These are phyloP conservation scores for Verticillium isaacii DNA, from an alignment of 2,329 filamentous ascomycete species.

Conservation along the genomic window DNA sequence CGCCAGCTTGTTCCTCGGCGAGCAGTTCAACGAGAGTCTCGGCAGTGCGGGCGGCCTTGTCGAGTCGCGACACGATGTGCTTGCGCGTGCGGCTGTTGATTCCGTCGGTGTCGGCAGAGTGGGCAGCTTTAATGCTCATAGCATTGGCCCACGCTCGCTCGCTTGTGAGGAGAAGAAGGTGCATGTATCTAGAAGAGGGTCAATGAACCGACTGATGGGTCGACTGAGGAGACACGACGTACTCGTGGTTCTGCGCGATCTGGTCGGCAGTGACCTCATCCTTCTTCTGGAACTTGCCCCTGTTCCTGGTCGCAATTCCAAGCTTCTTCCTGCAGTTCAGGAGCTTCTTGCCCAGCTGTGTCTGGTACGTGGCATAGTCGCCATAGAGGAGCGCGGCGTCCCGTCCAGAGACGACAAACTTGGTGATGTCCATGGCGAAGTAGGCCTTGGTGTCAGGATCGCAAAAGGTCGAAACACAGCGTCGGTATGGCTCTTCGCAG, in stretches of 20 bases:
- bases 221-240: slow-evolving; percentile 17
- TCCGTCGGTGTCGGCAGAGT: slow-evolving; percentile 73
- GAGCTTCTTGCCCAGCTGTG: slow-evolving; percentile 73
- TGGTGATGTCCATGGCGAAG: slow-evolving; percentile 78
- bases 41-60: slow-evolving; percentile 72
- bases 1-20: slow-evolving; percentile 56
- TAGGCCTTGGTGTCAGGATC: neutral
- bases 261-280: slow-evolving; percentile 67
- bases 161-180: slow-evolving; percentile 76
- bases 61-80: slow-evolving; percentile 83
- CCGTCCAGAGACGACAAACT: slow-evolving; percentile 71
- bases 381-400: slow-evolving; percentile 82
- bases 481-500: neutral
- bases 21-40: slow-evolving; percentile 63
- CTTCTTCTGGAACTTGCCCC: slow-evolving; percentile 77
- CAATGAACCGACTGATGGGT: neutral
- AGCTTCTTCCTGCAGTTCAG: slow-evolving; percentile 82
- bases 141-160: slow-evolving; percentile 94
- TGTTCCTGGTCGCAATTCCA: slow-evolving; percentile 75
- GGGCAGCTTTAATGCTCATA: slow-evolving; percentile 85
- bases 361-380: slow-evolving; percentile 82
- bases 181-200: slow-evolving; percentile 55
- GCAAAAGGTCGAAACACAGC: neutral
- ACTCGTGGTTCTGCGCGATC: slow-evolving; percentile 73
- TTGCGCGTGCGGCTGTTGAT: slow-evolving; percentile 75